Conservation (phyloP, 2,329 filamentous ascomycete genomes). For the Fusarium ramigenum region DNA sequence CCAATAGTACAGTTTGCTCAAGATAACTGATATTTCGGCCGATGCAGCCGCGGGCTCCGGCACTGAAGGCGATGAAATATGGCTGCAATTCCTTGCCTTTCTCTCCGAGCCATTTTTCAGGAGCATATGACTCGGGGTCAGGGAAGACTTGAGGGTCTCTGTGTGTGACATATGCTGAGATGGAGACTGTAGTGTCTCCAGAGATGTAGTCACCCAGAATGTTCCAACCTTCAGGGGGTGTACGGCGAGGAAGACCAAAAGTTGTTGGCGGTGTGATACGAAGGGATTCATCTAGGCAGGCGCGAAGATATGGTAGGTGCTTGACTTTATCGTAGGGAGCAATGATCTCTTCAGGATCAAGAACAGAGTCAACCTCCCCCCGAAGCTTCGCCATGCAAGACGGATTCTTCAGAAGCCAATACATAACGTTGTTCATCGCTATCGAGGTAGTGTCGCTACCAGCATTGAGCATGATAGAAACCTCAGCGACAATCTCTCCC, state of each 20-base stretch:
- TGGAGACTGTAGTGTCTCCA: constrained; percentile 50
- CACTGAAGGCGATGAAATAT: constrained; percentile 54
- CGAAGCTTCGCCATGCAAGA: constrained; percentile 50
- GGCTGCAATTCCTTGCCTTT: constrained; percentile 48
- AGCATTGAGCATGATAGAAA: constrained; percentile 62
- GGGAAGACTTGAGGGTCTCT: constrained; percentile 53
- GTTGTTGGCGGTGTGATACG: constrained; percentile 47
- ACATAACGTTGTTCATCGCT: constrained; percentile 64
- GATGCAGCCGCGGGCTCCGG: constrained; percentile 54
- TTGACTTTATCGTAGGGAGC: constrained; percentile 61
- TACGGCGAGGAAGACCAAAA: constrained; percentile 42
- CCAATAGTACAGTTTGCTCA: constrained; percentile 57
- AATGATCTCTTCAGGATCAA: constrained; percentile 54
- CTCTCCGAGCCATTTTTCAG: constrained; percentile 53
- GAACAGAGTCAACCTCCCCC: constrained; percentile 56
- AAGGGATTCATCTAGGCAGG: constrained; percentile 59
- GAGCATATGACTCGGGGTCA: constrained; percentile 50
- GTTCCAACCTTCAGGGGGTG: constrained; percentile 43
- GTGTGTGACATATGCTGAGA: constrained; percentile 52
- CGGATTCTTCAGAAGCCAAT: constrained; percentile 60
- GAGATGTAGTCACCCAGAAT: constrained; percentile 49
- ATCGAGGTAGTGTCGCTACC: constrained; percentile 62
- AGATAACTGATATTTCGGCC: constrained; percentile 54
- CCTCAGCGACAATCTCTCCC: constrained; percentile 67
- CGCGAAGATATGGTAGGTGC: constrained; percentile 61